A percentile compares a stretch with the other conserved stretches of the same genome.
Evolutionary conservation across 768 basidiomycete genomes (phyloP).

Genomic region (Suillus subalutaceus): DNA sequence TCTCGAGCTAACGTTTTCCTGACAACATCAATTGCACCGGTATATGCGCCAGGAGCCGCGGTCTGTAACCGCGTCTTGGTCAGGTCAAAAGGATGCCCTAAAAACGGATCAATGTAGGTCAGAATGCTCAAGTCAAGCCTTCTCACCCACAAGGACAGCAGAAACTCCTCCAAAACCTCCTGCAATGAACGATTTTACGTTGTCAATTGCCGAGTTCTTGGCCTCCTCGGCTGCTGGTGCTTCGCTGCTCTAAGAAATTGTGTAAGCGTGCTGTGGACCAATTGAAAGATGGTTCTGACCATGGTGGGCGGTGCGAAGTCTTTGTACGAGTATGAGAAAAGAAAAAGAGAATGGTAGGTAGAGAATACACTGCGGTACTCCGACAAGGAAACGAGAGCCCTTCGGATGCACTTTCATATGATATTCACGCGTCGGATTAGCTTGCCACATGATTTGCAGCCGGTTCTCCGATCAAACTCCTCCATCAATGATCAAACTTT

Average conservation of each 20-base stretch:
- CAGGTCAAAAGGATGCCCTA: constrained; percentile 97
- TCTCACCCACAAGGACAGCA: constrained; percentile 87
- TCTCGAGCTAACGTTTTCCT: constrained; percentile 89
- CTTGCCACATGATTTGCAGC: constrained; percentile 1
- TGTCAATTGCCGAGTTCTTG: constrained; percentile 38
- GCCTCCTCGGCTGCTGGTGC: constrained; percentile 21
- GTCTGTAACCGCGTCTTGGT: constrained; percentile 97
- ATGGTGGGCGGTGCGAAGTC: constrained; percentile 22
- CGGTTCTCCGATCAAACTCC: constrained; percentile 18
- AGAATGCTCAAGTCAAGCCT: neutral
- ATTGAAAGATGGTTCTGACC: constrained; percentile 21
- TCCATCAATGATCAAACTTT: neutral
- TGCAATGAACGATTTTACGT: constrained; percentile 84
- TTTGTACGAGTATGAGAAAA: constrained; percentile 11
- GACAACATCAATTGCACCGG: constrained; percentile 91
- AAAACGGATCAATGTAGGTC: constrained; percentile 15
- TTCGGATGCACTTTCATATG: constrained; percentile 27
- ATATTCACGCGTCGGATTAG: constrained; percentile 17
- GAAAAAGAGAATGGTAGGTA: neutral
- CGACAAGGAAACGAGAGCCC: constrained; percentile 6
- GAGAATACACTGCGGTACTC: constrained; percentile 13
- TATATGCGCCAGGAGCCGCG: constrained; percentile 85
- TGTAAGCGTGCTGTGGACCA: constrained; percentile 13
- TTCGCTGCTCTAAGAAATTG: constrained; percentile 27
- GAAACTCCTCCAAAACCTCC: constrained; percentile 91